Base-by-base conservation (phyloP, 139 green algal genomes). In the Bryopsis sp. region DNA sequence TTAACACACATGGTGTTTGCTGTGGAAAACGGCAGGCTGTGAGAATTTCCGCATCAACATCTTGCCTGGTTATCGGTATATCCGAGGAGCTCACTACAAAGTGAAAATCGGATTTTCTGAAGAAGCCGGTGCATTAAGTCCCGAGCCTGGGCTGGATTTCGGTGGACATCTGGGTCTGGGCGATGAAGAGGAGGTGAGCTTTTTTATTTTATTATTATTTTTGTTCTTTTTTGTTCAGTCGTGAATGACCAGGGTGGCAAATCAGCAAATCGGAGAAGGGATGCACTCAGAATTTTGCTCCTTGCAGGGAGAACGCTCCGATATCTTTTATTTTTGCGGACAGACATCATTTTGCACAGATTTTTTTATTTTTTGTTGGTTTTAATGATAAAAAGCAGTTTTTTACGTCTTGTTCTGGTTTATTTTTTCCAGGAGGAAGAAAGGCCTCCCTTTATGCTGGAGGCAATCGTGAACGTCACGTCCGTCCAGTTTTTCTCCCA, bases 381-480 rank as follows among this genome's bases (percentile, higher is more conserved):
- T n/a, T n/a, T 19, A 26, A 19, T 54, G 43, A 19, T 19, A 54
- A 11, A 54, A 11, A 54, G 43, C 43, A 54, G 11, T 26, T 54
- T 11, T 19, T 54, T 54, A 54, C 43, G 43, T 54, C 11, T 54
- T 26, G 11, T 54, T 54, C 15, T 26, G 43, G 15, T 54, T 11
- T 26, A 54, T 54, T 54, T 19, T 26, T 54, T 54, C 15, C 19
- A n/a, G n/a, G n/a, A n/a, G n/a, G 59, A 48, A 47, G 59, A 26
- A 67, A 31, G 22, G 22, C 22, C 54, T 63, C 11, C 7, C 7
- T 32, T 36, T 63, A 36, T 63, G 22, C 22, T 78, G 31, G 59
- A 78, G n/a, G 73, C 43, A 0, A 76, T 79, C 32, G 48, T 79
- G 11, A 58, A 61, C 32, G 35, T 79, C n/a, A 62, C 69, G 24